These are phyloP conservation scores for Ascodesmis nigricans DNA, from an alignment of 495 filamentous ascomycete species.

Conservation along the genomic window DNA sequence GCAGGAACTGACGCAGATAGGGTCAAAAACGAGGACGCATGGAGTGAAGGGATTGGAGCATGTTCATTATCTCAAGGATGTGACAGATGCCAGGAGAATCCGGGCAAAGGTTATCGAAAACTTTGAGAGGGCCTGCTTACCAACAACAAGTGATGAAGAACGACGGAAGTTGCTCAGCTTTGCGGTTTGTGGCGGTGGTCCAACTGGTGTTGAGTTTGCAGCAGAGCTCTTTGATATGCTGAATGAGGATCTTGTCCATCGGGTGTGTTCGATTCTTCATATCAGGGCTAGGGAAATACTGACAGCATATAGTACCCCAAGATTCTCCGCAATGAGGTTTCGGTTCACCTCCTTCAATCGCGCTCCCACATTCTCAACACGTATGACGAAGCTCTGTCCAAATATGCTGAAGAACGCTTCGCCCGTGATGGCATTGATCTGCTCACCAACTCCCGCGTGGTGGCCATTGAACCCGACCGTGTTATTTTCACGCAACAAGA, in stretches of 20 bases:
- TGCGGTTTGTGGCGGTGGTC: slow-evolving; percentile 82
- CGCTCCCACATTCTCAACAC: slow-evolving; percentile 91
- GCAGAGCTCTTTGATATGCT: slow-evolving; percentile 89
- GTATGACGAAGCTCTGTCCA: slow-evolving; percentile 84
- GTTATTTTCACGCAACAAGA: slow-evolving; percentile 72
- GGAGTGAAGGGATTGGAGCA: slow-evolving; percentile 89
- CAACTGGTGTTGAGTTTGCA: slow-evolving; percentile 82
- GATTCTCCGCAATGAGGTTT: slow-evolving; percentile 85
- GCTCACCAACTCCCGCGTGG: slow-evolving; percentile 74
- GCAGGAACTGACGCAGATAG: slow-evolving; percentile 9
- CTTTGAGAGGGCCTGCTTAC: slow-evolving; percentile 77
- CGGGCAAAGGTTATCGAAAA: slow-evolving; percentile 81
- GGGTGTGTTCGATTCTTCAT: slow-evolving; percentile 7
- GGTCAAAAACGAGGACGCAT: slow-evolving; percentile 81
- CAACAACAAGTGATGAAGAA: slow-evolving; percentile 78
- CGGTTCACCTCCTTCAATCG: slow-evolving; percentile 89
- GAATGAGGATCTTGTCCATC: slow-evolving; percentile 68
- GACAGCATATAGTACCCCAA: slow-evolving; percentile 43
- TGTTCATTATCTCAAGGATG: slow-evolving; percentile 84
- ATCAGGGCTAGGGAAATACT: neutral
- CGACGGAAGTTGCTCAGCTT: slow-evolving; percentile 74
- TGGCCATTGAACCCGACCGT: slow-evolving; percentile 59
- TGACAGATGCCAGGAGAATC: slow-evolving; percentile 73
- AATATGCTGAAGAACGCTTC: slow-evolving; percentile 79
- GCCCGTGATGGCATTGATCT: slow-evolving; percentile 76